Conservation (phyloP, 495 filamentous ascomycete genomes). For the Aspergillus olivimuriae region DNA sequence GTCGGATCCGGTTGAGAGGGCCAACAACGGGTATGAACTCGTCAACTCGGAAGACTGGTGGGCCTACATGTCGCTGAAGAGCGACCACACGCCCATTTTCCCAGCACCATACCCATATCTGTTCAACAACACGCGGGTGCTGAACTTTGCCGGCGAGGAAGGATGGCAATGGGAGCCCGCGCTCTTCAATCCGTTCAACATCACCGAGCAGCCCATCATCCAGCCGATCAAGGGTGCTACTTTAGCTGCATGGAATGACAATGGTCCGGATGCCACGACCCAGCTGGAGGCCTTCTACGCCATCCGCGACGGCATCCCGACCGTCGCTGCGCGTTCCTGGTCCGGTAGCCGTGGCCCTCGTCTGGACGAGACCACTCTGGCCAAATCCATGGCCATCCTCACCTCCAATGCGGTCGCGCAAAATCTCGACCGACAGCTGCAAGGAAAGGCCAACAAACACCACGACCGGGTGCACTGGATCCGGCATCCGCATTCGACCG, state of each 20-base stretch:
- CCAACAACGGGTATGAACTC: constrained; percentile 33
- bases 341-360: constrained; percentile 30
- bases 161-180: constrained; percentile 47
- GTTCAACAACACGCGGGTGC: constrained; percentile 42
- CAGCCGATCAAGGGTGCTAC: constrained; percentile 42
- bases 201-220: constrained; percentile 23
- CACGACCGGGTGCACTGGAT: constrained; percentile 5
- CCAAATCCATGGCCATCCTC: constrained; percentile 27
- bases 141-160: constrained; percentile 37
- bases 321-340: constrained; percentile 42
- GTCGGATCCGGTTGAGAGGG: constrained; percentile 43
- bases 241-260: constrained; percentile 52
- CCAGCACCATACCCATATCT: constrained; percentile 50
- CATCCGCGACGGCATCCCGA: constrained; percentile 44
- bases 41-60: constrained; percentile 54
- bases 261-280: constrained; percentile 49
- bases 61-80: constrained; percentile 51
- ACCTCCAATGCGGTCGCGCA: constrained; percentile 36
- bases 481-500: not conserved
- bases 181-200: constrained; percentile 42
- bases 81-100: constrained; percentile 45
- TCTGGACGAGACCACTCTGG: constrained; percentile 20
- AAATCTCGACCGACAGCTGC: constrained; percentile 41
- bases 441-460: not conserved
- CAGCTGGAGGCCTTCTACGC: constrained; percentile 50